phyloP scores from a whole-genome alignment of 805 yeast genomes.

The Barnettozyma wickerhamii region DNA sequence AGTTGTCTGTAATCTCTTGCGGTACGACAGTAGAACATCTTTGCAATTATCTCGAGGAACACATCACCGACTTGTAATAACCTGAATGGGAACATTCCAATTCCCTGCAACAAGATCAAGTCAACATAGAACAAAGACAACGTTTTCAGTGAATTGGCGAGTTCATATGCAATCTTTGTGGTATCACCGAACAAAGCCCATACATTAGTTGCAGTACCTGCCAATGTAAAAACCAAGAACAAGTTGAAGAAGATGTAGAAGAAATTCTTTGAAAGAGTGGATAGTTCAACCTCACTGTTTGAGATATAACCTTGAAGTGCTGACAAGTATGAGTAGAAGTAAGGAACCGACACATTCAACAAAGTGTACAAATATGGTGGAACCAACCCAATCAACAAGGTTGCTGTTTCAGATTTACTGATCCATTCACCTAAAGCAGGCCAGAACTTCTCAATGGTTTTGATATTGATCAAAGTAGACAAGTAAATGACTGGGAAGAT shows the following conservation, averaged over 20 bases:
- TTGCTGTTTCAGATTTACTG: slow-evolving; percentile 59
- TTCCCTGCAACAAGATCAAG: slow-evolving; percentile 71
- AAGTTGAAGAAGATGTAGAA: slow-evolving; percentile 91
- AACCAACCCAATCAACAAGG: slow-evolving; percentile 77
- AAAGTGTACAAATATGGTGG: slow-evolving; percentile 91
- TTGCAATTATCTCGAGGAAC: slow-evolving; percentile 63
- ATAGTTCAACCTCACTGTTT: slow-evolving; percentile 88
- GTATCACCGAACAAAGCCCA: slow-evolving; percentile 85
- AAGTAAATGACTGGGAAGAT: slow-evolving; percentile 81
- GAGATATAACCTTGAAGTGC: slow-evolving; percentile 86
- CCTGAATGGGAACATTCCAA: slow-evolving; percentile 89
- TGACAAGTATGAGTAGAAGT: slow-evolving; percentile 60
- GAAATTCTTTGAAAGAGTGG: slow-evolving; percentile 87
- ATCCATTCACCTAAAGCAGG: slow-evolving; percentile 75
- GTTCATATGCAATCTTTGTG: slow-evolving; percentile 78
- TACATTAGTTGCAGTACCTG: slow-evolving; percentile 82
- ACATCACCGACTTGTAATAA: slow-evolving; percentile 75
- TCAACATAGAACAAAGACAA: slow-evolving; percentile 89
- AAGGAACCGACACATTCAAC: slow-evolving; percentile 80
- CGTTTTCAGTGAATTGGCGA: slow-evolving; percentile 77
- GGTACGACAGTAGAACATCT: slow-evolving; percentile 55
- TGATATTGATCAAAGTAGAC: slow-evolving; percentile 75
- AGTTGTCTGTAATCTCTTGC: slow-evolving; percentile 76
- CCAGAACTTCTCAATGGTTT: slow-evolving; percentile 76
- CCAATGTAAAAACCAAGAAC: slow-evolving; percentile 89